These are phyloP conservation scores for Gynandropsis gynandra DNA, from an alignment of 345 rosid species.

Conservation along the genomic window DNA sequence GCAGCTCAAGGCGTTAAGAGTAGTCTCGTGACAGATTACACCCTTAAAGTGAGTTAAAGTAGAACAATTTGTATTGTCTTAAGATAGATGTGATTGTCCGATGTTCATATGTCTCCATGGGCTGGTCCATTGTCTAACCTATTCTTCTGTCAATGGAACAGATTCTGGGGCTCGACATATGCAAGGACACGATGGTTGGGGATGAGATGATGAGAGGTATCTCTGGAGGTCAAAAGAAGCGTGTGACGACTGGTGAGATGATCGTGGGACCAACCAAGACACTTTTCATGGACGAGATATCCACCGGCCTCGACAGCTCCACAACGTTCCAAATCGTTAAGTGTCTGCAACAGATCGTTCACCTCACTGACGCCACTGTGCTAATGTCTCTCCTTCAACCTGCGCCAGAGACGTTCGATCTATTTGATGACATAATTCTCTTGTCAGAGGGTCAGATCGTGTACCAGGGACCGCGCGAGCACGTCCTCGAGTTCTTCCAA, in stretches of 20 bases:
- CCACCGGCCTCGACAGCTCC: constrained; percentile 69
- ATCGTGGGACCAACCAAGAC: constrained; percentile 81
- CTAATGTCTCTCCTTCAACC: constrained; percentile 55
- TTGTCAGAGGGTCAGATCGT: constrained; percentile 49
- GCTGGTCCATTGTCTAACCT: not conserved
- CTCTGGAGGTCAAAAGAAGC: constrained; percentile 71
- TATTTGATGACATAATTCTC: constrained; percentile 48
- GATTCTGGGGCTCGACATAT: constrained; percentile 68
- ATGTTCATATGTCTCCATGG: not conserved
- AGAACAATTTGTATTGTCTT: too few relatives aligned
- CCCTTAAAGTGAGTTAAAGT: constrained; percentile 53
- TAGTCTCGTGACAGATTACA: constrained; percentile 59
- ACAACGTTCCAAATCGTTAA: constrained; percentile 53
- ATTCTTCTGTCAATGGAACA: constrained; percentile 26
- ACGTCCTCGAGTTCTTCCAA: constrained; percentile 40
- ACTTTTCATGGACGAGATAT: constrained; percentile 80
- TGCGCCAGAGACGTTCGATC: constrained; percentile 55
- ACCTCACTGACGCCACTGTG: constrained; percentile 43
- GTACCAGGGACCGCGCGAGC: constrained; percentile 51
- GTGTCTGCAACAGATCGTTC: constrained; percentile 54
- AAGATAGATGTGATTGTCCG: too few relatives aligned
- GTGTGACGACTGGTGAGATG: constrained; percentile 88
- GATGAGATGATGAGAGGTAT: constrained; percentile 71
- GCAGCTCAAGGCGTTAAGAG: constrained; percentile 63
- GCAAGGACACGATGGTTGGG: constrained; percentile 73